Conservation (phyloP, 2,329 filamentous ascomycete genomes). For the Raffaelea arxii region DNA sequence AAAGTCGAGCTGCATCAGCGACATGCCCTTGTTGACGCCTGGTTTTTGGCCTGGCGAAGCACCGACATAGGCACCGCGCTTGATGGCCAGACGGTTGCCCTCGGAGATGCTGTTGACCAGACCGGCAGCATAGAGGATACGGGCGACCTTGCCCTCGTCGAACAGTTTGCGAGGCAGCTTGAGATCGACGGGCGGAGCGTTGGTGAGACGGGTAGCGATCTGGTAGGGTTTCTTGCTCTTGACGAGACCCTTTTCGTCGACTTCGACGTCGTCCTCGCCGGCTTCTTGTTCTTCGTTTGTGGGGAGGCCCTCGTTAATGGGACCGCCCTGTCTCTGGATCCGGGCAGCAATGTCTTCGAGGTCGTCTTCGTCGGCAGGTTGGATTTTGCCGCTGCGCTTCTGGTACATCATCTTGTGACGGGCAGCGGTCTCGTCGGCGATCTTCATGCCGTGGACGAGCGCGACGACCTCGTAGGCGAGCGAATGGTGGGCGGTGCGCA, state of each 20-base stretch:
- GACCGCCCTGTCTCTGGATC: background rate
- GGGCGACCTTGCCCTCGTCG: conserved; percentile 41
- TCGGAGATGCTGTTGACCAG: conserved; percentile 47
- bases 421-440: conserved; percentile 52
- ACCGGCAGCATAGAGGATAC: conserved; percentile 50
- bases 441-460: conserved; percentile 62
- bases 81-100: conserved; percentile 45
- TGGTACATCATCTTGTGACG: conserved; percentile 43
- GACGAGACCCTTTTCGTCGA: background rate
- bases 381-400: conserved; percentile 15
- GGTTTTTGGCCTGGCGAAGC: conserved; percentile 28
- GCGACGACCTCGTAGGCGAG: conserved; percentile 76
- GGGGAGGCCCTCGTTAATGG: background rate
- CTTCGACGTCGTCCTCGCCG: conserved; percentile 4
- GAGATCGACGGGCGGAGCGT: conserved; percentile 43
- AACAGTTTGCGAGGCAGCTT: conserved; percentile 50
- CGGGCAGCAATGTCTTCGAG: background rate
- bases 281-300: conserved; percentile 3
- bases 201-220: conserved; percentile 23
- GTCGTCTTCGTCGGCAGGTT: background rate
- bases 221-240: background rate
- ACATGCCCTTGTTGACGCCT: conserved; percentile 28
- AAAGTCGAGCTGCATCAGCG: conserved; percentile 46
- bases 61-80: conserved; percentile 52
- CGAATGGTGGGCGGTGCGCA: conserved; percentile 70